phyloP scores from a whole-genome alignment of 176 grass and related monocot genomes.

The Themeda triandra region DNA sequence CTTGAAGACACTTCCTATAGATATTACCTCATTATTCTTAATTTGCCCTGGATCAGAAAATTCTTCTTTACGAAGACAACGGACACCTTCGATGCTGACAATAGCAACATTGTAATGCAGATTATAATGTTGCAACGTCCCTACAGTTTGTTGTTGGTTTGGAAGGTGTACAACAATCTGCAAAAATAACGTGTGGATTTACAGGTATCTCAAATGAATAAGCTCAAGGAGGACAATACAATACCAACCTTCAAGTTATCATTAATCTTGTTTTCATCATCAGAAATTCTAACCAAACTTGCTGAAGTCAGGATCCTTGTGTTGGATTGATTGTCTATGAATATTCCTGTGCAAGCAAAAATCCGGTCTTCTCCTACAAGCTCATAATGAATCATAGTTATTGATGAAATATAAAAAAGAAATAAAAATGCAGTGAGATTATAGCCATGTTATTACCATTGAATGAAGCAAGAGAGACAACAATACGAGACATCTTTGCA shows the following conservation, averaged over 20 bases:
- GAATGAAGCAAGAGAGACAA: slow-evolving; percentile 11
- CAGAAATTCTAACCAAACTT: neutral
- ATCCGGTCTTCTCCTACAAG: neutral
- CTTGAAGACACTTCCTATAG: neutral
- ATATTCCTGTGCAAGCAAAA: neutral
- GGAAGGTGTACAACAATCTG: neutral
- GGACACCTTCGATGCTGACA: neutral
- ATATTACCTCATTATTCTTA: neutral
- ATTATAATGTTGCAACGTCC: neutral
- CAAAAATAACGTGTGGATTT: neutral
- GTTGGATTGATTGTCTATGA: neutral
- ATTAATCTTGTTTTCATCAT: neutral
- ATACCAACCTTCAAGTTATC: neutral
- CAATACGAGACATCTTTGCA: neutral
- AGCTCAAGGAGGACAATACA: neutral
- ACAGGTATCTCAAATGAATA: neutral
- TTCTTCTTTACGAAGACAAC: neutral
- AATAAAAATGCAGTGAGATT: neutral
- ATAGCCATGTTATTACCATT: neutral
- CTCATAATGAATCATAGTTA: neutral
- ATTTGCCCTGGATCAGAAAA: neutral
- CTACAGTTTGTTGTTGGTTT: neutral
- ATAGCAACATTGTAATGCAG: neutral
- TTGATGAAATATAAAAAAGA: neutral
- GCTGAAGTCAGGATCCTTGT: slow-evolving; percentile 10